Percentiles rank a stretch among this genome's conserved stretches.
Evolutionary conservation across 352 stramenopile species (phyloP).

Genomic region (Phytopythium sindhum): DNA sequence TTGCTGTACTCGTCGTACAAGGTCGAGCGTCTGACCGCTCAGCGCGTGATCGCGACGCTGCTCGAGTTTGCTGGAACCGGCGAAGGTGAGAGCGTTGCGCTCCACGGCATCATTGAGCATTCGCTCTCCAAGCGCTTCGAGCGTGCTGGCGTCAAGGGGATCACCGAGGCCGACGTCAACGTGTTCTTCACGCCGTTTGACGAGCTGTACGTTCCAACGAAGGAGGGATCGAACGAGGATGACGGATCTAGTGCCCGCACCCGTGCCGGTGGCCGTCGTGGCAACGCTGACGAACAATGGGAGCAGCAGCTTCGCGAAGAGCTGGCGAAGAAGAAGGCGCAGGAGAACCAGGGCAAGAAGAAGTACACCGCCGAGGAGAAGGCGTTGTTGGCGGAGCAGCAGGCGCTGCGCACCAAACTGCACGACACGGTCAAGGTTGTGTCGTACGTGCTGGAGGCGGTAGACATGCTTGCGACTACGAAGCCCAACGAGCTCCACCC

Average conservation of each 20-base stretch:
- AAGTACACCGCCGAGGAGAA: constrained; percentile 56
- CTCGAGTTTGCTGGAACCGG: constrained; percentile 81
- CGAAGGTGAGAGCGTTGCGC: constrained; percentile 65
- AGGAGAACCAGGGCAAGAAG: constrained; percentile 38
- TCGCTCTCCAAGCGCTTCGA: constrained; percentile 52
- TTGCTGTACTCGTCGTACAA: constrained; percentile 49
- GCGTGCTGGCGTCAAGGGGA: constrained; percentile 37
- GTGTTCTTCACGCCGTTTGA: constrained; percentile 66
- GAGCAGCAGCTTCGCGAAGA: constrained; percentile 83
- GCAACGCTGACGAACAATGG: constrained; percentile 84
- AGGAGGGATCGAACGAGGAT: constrained; percentile 19
- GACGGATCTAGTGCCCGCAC: constrained; percentile 14
- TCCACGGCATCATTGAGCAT: constrained; percentile 69
- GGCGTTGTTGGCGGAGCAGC: constrained; percentile 51
- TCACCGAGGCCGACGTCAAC: constrained; percentile 55
- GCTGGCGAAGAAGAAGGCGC: constrained; percentile 54
- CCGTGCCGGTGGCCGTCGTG: constrained; percentile 35
- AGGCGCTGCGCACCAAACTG: constrained; percentile 48
- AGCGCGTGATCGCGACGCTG: constrained; percentile 67
- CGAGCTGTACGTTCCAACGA: constrained; percentile 72
- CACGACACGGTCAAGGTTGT: constrained; percentile 39
- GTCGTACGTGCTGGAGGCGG: constrained; percentile 46
- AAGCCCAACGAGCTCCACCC: constrained; percentile 72
- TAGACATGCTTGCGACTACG: constrained; percentile 53
- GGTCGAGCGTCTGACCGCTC: constrained; percentile 54